Evolutionary conservation across 768 basidiomycete genomes (phyloP).

Genomic region (Porpolomopsis calyptriformis): DNA sequence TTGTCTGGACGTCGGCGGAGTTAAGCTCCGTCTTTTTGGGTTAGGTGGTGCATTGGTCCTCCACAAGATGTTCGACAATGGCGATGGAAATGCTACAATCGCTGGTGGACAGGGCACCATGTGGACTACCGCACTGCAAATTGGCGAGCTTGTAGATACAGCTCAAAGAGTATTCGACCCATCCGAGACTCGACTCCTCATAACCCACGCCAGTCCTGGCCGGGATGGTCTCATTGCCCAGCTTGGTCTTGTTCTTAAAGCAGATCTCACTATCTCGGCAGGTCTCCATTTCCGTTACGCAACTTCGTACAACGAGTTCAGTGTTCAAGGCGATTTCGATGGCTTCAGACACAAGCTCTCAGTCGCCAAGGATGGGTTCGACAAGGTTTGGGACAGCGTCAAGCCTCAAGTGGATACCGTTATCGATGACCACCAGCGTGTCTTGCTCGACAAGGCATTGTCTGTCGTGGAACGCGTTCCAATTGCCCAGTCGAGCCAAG

Average conservation of each 20-base stretch:
- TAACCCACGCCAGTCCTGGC: slow-evolving; percentile 88
- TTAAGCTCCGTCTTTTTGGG: slow-evolving; percentile 90
- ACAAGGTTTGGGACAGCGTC: slow-evolving; percentile 92
- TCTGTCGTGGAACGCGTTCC: slow-evolving; percentile 78
- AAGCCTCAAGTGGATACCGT: slow-evolving; percentile 84
- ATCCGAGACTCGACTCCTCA: slow-evolving; percentile 85
- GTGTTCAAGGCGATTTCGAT: slow-evolving; percentile 82
- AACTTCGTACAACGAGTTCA: slow-evolving; percentile 93
- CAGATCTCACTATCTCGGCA: slow-evolving; percentile 87
- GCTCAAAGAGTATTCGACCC: slow-evolving; percentile 89
- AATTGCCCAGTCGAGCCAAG: slow-evolving; percentile 33
- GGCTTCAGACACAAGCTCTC: slow-evolving; percentile 74
- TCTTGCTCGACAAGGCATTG: slow-evolving; percentile 82
- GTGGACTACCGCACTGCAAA: slow-evolving; percentile 97
- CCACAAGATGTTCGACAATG: slow-evolving; percentile 92
- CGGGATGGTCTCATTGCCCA: slow-evolving; percentile 89
- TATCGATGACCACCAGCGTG: slow-evolving; percentile 82
- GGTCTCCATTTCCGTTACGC: slow-evolving; percentile 98
- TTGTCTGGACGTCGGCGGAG: slow-evolving; percentile 81
- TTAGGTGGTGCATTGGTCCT: slow-evolving; percentile 90
- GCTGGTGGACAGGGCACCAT: slow-evolving; percentile 97
- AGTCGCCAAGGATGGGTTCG: slow-evolving; percentile 71
- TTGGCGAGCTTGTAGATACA: slow-evolving; percentile 96
- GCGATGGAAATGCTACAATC: slow-evolving; percentile 91
- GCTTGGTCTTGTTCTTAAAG: slow-evolving; percentile 82